A percentile compares a stretch with the other conserved stretches of the same genome.
These are phyloP conservation scores for Ophiocytium majus DNA, from an alignment of 352 stramenopile genomes.

Conservation along the genomic window DNA sequence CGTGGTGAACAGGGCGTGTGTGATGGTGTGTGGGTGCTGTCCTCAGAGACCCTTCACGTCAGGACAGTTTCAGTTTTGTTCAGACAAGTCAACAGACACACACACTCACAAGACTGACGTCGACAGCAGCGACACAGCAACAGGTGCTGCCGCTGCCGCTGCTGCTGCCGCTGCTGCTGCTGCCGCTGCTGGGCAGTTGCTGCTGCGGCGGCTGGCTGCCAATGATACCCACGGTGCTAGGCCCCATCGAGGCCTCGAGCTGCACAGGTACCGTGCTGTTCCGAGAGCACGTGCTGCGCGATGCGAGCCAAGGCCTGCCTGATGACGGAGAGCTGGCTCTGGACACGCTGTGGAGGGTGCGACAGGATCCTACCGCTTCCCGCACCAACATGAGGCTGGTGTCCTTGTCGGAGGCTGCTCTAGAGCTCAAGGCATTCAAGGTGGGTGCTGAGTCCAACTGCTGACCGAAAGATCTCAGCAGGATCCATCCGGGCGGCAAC, in stretches of 20 bases:
- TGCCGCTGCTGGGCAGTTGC: too few relatives aligned
- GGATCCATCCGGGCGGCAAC: background rate
- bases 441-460: background rate
- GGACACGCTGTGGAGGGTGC: background rate
- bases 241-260: background rate
- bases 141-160: too few relatives aligned
- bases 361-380: background rate
- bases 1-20: too few relatives aligned
- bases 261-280: background rate
- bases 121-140: too few relatives aligned
- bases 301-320: background rate
- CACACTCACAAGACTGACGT: too few relatives aligned
- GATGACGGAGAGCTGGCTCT: background rate
- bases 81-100: too few relatives aligned
- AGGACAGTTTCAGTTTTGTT: too few relatives aligned
- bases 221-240: constrained; percentile 14
- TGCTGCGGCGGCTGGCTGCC: too few relatives aligned
- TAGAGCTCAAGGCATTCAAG: constrained; percentile 8
- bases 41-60: too few relatives aligned
- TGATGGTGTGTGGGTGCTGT: too few relatives aligned
- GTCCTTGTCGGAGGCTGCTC: background rate
- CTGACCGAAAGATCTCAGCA: background rate
- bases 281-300: background rate
- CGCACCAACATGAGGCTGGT: background rate
- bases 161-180: too few relatives aligned